Conservation (phyloP, 2,329 filamentous ascomycete genomes). For the Cladosporium sp. region DNA sequence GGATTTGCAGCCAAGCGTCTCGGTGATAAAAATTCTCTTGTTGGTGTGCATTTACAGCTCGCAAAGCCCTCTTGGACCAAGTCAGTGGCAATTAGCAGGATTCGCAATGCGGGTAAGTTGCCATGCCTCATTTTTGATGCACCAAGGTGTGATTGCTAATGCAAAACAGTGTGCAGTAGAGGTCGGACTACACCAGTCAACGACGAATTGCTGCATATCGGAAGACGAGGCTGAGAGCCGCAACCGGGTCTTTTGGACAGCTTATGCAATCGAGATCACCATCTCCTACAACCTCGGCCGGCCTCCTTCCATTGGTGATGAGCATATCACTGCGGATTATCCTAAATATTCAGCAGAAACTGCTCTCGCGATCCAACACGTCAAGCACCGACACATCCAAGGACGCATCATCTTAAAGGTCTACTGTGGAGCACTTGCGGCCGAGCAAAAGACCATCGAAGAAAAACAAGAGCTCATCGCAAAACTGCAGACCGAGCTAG, state of each 20-base stretch:
- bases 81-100: not conserved
- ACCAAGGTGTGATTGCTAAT: not conserved
- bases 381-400: not conserved
- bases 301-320: not conserved
- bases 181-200: not conserved
- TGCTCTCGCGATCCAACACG: not conserved
- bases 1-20: not conserved
- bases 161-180: not conserved
- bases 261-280: not conserved
- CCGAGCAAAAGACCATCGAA: not conserved
- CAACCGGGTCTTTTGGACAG: not conserved
- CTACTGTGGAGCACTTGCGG: not conserved
- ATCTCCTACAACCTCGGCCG: not conserved
- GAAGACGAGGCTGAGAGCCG: not conserved
- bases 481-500: not conserved
- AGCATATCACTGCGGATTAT: not conserved
- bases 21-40: not conserved
- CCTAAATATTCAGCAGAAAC: not conserved
- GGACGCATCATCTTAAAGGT: not conserved
- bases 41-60: not conserved
- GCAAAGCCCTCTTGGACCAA: not conserved
- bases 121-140: not conserved
- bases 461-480: not conserved
- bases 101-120: not conserved
- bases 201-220: not conserved